Conservation (phyloP, 192 early-diverging fungal genomes). For the Piromyces finnis region DNA sequence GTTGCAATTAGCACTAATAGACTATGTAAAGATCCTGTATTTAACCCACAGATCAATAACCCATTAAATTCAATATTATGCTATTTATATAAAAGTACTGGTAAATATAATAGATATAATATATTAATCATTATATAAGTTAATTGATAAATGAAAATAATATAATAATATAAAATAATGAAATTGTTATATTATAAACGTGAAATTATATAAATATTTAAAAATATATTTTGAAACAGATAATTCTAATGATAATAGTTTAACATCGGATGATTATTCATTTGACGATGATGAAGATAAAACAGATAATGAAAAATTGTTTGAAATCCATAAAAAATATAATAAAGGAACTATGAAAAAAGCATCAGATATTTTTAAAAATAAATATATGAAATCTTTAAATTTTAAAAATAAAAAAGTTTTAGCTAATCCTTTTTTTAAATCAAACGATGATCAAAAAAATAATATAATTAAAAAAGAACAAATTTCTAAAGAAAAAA, state of each 20-base stretch:
- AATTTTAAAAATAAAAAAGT: background rate
- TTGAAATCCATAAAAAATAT: background rate
- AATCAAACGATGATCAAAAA: background rate
- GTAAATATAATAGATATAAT: too few relatives aligned
- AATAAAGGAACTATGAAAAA: background rate
- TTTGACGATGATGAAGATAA: background rate
- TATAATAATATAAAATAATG: too few relatives aligned
- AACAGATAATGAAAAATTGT: background rate
- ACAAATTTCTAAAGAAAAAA: background rate
- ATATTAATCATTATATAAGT: too few relatives aligned
- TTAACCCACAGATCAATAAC: background rate
- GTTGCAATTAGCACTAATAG: background rate
- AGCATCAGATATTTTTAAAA: background rate
- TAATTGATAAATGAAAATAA: too few relatives aligned
- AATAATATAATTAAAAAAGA: too few relatives aligned
- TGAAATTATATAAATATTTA: too few relatives aligned
- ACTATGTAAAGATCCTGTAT: background rate
- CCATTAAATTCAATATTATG: background rate
- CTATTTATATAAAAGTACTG: background rate
- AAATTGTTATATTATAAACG: too few relatives aligned
- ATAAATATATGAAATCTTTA: background rate
- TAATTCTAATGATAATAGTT: background rate
- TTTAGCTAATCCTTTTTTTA: background rate
- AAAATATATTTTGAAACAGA: too few relatives aligned
- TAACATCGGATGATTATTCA: background rate